Conservation (phyloP, 2,329 filamentous ascomycete genomes). For the Diaporthe batatas region DNA sequence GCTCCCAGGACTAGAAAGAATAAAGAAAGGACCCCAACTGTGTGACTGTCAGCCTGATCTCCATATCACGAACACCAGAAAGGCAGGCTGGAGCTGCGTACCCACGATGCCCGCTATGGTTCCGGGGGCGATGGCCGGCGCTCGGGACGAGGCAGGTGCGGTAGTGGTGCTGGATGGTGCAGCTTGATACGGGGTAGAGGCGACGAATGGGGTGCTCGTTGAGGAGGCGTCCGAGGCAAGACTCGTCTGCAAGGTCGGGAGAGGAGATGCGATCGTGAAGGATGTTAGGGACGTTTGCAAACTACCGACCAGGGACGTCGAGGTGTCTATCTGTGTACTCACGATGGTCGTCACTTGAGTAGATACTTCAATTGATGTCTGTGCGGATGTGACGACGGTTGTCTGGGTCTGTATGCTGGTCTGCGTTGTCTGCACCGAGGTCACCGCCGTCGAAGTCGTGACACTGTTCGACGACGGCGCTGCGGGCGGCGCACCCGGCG, state of each 20-base stretch:
- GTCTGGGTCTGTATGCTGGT: slow-evolving; percentile 25
- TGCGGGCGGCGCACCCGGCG: not conserved
- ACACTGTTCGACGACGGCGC: slow-evolving; percentile 12
- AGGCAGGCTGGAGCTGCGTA: not conserved
- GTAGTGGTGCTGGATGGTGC: slow-evolving; percentile 5
- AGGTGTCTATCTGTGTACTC: slow-evolving; percentile 7
- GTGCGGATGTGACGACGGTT: slow-evolving; percentile 4
- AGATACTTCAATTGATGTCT: slow-evolving; percentile 13
- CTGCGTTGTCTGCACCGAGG: slow-evolving; percentile 21
- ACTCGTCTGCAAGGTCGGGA: slow-evolving; percentile 10
- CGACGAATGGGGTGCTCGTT: not conserved
- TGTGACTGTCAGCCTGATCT: not conserved
- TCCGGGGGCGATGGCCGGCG: slow-evolving; percentile 16
- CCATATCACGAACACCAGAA: not conserved
- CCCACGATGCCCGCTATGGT: slow-evolving; percentile 30
- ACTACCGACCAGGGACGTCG: not conserved
- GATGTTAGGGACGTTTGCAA: slow-evolving; percentile 7
- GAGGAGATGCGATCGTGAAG: slow-evolving; percentile 19
- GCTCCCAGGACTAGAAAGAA: slow-evolving; percentile 23
- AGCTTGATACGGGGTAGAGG: not conserved
- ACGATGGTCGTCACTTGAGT: slow-evolving; percentile 28
- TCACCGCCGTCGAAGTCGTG: slow-evolving; percentile 19
- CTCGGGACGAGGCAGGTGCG: slow-evolving; percentile 10
- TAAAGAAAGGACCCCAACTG: not conserved
- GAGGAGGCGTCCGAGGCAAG: slow-evolving; percentile 2